These are phyloP conservation scores for Trichophyton schoenleinii DNA, from an alignment of 2,329 filamentous ascomycete genomes.

Conservation along the genomic window DNA sequence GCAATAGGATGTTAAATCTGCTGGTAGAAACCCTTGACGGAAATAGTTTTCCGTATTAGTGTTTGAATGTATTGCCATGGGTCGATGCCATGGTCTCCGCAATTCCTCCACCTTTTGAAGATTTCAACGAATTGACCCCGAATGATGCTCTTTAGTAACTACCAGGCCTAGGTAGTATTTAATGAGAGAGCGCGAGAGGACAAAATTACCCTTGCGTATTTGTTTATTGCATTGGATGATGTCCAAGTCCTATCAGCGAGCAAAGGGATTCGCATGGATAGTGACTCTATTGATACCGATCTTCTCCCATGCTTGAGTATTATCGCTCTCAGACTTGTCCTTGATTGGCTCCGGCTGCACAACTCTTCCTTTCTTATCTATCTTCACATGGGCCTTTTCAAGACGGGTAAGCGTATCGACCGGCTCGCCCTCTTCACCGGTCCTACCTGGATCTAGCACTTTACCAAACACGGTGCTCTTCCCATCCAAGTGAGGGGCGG, in stretches of 20 bases:
- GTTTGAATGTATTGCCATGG: too few species aligned
- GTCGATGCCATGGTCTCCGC: too few species aligned
- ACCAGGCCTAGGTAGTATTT: too few species aligned
- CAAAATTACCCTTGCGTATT: not conserved
- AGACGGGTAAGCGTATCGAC: constrained; percentile 36
- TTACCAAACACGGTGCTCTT: constrained; percentile 56
- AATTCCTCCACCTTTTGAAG: too few species aligned
- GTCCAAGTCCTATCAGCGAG: constrained; percentile 32
- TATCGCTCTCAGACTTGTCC: constrained; percentile 19
- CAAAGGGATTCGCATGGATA: constrained; percentile 54
- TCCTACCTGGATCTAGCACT: constrained; percentile 35
- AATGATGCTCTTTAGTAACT: too few species aligned
- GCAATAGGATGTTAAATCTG: too few species aligned
- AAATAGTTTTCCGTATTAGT: too few species aligned
- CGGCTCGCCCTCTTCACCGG: constrained; percentile 38
- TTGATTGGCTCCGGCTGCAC: constrained; percentile 25
- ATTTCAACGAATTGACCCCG: too few species aligned
- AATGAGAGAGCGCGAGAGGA: too few species aligned
- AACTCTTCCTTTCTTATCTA: constrained; percentile 52
- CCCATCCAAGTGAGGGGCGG: constrained; percentile 52
- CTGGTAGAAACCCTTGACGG: too few species aligned
- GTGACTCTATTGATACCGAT: constrained; percentile 45
- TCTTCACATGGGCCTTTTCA: constrained; percentile 46
- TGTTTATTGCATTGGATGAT: not conserved
- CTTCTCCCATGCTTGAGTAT: constrained; percentile 32